Base-by-base conservation (phyloP, 305 asterid species). In the Solanum aculeatissimum region DNA sequence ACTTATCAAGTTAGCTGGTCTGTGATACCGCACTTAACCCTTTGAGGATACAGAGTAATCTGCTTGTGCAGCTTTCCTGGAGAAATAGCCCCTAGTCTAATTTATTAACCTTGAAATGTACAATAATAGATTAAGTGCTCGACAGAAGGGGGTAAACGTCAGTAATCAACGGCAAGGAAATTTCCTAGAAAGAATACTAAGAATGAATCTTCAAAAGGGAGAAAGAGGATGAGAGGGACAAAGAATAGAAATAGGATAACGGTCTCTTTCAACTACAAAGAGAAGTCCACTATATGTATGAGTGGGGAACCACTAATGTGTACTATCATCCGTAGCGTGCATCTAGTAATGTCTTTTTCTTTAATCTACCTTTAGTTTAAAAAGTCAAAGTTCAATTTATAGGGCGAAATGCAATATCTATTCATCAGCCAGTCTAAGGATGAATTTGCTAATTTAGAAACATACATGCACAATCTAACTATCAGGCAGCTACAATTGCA, bases 251-350 rank as follows among this genome's bases (percentile, higher is more conserved):
- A 10, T 16, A 78, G n/a, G 66, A 43, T 14, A 45, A 2, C 9
- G 2, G 6, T 63, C 78, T 82, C 78, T 63, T 63, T 82, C 78
- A 82, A 45, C 84, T 43, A 42, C 84, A 47, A 82, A 82, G 62
- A 45, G 60, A 45, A 62, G 49, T 25, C 63, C 27, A 63, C 78
- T 40, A 66, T 3, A 29, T 62, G 49, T 49, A 45, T 63, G 84
- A 82, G 78, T 82, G 84, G 84, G 47, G 47, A 42, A 32, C 84
- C 78, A 82, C 84, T 63, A 82, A 42, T 63, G 45, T 60, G 60
- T 47, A 82, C 84, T 27, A 53, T 29, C 23, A 49, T 53, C 32
- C 11, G 49, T 32, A 53, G 65, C 16, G 29, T 29, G 65, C 82
- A 29, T 77, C 82, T 27, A 51, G 8, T 77, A 51, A 10, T 18